Base-by-base conservation (phyloP, 768 basidiomycete species). In the Calocera viscosa region DNA sequence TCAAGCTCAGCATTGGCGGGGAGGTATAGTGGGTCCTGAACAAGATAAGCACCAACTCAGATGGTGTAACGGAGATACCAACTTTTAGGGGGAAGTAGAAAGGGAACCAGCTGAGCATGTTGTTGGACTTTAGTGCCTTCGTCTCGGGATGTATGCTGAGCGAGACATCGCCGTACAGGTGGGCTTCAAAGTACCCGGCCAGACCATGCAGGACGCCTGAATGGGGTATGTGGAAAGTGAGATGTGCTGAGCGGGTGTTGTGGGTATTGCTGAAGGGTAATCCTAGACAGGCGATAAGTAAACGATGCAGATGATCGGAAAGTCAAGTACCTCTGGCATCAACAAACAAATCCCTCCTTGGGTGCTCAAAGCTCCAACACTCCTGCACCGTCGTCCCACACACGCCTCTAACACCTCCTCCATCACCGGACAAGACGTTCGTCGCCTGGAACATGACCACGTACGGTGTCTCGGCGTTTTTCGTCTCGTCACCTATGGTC, bases 71-170 rank as follows among this genome's bases (percentile, higher is more conserved):
- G 67, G 68, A n/a, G 39, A 64, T 10, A 75, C 84, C 33, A 68
- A 89, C 94, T 77, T 86, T 89, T 74, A 98, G 85, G 1, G 96
- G 96, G 77, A 99, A 95, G 78, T 92, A 96, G 22, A 97, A 77
- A 0, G 96, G 96, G 78, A 99, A 99, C 96, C 96, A 99, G 74
- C 94, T 97, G 72, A 98, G 80, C 96, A 99, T 99, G 71, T 98
- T 88, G 72, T 91, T 94, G 8, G 92, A 94, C 65, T 94, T 81
- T 53, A 84, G 81, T 30, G 91, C 88, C 74, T 89, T 91, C 63
- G 87, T 85, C 65, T 90, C 84, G 0, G 96, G 96, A 74, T 98
- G 95, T 43, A 96, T 97, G 72, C 91, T 96, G 28, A 97, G 78
- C 0, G 93, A 91, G 24, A 98, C 81, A 68, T 88, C 86, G n/a